Evolutionary conservation across 2,329 filamentous ascomycete species (phyloP), one percentile per base, ranked within the genome.

Genomic region (Colletotrichum endophyticum): DNA sequence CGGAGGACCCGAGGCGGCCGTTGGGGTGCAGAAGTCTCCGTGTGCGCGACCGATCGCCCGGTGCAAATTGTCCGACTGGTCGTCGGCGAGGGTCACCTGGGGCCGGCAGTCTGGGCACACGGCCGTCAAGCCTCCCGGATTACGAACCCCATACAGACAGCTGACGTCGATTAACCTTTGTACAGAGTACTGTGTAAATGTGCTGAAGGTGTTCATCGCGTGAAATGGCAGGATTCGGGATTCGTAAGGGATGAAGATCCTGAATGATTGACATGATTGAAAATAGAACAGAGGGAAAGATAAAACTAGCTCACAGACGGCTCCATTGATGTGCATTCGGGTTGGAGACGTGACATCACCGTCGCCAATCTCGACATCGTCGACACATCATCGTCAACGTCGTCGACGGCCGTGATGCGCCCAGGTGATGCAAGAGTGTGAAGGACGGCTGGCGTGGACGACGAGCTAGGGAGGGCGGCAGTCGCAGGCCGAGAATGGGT

Each of bases 161-260:
- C 32, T 64, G 62, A 64, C 62, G n/a, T 28, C 19, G 19, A 32
- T 62, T 1, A 27, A n/a, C 62, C 36, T 16, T 9, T 16, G n/a
- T 44, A 19, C 12, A 15, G 27, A 30, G 19, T 4, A 32, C 59
- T 7, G 22, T 2, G 22, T 32, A 44, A 8, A 13, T 59, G 34
- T 64, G 22, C 16, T 57, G 49, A 16, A 19, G 36, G 7, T 62
- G 30, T 68, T 73, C 27, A n/a, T 61, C 64, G 63, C 22, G 44
- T 76, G 44, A 59, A 44, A 68, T 59, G 11, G 68, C 30, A 63
- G 49, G 70, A 53, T 53, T 53, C 44, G 44, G 44, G 44, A 73
- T 27, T 64, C 63, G 57, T 30, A 49, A 76, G 39, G 57, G 73
- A 73, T 76, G 56, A 67, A 49, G 56, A 49, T 61, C 63, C 63